A percentile compares a stretch with the other conserved stretches of the same genome.
Evolutionary conservation across 192 early-diverging fungal species (phyloP).

Genomic region (Rhizoclosmatium sp.): DNA sequence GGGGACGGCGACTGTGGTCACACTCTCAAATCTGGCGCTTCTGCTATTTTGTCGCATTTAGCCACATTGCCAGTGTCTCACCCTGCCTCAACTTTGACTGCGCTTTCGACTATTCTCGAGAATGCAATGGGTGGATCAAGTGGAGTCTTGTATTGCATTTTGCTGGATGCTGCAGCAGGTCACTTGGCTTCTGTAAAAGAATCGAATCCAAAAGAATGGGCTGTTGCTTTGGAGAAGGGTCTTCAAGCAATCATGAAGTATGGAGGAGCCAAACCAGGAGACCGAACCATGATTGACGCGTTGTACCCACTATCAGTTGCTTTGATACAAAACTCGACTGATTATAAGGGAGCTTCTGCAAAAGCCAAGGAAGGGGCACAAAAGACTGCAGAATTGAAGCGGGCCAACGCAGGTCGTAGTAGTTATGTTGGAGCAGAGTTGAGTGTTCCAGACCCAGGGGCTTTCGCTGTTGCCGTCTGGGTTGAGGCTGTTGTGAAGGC

Average conservation of each 20-base stretch:
- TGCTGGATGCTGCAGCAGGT: constrained; percentile 23
- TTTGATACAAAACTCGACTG: neutral
- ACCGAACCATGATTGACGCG: constrained; percentile 47
- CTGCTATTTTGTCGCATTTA: constrained; percentile 23
- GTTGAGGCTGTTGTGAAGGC: constrained; percentile 26
- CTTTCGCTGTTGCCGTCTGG: constrained; percentile 39
- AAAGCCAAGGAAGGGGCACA: constrained; percentile 35
- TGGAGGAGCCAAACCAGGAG: constrained; percentile 39
- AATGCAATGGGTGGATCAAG: constrained; percentile 80
- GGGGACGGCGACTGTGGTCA: constrained; percentile 89
- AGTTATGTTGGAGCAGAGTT: constrained; percentile 36
- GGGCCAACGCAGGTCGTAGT: constrained; percentile 35
- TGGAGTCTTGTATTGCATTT: constrained; percentile 75
- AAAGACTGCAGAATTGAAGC: constrained; percentile 36
- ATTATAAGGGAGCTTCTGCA: neutral
- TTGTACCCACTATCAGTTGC: constrained; percentile 27
- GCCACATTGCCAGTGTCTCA: constrained; percentile 52
- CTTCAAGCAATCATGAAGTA: constrained; percentile 17
- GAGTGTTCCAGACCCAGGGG: constrained; percentile 51
- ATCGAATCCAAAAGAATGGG: neutral
- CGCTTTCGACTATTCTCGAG: constrained; percentile 74
- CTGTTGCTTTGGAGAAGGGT: constrained; percentile 5
- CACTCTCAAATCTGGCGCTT: constrained; percentile 71
- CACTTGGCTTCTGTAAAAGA: neutral
- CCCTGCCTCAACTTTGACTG: constrained; percentile 60